These are phyloP conservation scores for Trichoderma sp. DNA, from an alignment of 2,329 filamentous ascomycete species.

Conservation along the genomic window DNA sequence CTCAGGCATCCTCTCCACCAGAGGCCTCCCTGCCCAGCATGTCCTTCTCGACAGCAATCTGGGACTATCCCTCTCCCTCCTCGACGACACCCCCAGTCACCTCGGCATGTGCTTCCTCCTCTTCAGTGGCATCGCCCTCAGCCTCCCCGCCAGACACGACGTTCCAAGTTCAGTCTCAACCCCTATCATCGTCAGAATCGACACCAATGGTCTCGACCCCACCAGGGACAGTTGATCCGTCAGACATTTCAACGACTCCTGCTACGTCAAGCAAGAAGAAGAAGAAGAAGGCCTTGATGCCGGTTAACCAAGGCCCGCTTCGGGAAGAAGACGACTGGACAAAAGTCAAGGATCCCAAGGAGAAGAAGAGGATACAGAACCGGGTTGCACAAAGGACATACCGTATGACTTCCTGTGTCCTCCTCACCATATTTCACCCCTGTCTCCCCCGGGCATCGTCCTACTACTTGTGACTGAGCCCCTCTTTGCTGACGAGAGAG, in stretches of 20 bases:
- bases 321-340: slow-evolving; percentile 39
- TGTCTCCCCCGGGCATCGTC: background rate
- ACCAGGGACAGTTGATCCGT: slow-evolving; percentile 9
- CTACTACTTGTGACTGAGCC: background rate
- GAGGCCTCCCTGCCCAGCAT: slow-evolving; percentile 3
- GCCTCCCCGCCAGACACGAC: slow-evolving; percentile 11
- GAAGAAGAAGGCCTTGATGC: slow-evolving; percentile 21
- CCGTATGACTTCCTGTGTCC: slow-evolving; percentile 33
- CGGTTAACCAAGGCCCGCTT: slow-evolving; percentile 27
- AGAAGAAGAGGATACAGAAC: slow-evolving; percentile 42
- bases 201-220: slow-evolving; percentile 4
- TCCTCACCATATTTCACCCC: background rate
- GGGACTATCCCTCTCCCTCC: slow-evolving; percentile 24
- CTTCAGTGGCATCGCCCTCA: slow-evolving; percentile 20
- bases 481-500: background rate
- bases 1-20: background rate
- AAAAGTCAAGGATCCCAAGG: slow-evolving; percentile 36
- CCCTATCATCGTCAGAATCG: background rate
- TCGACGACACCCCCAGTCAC: slow-evolving; percentile 19
- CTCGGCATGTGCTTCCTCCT: slow-evolving; percentile 13
- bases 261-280: slow-evolving; percentile 25
- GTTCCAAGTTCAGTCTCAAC: slow-evolving; percentile 8
- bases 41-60: slow-evolving; percentile 26
- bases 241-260: slow-evolving; percentile 16
- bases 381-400: slow-evolving; percentile 40